phyloP scores from a whole-genome alignment of 1,284 basidiomycete species.

The Cystobasidium slooffiae region DNA sequence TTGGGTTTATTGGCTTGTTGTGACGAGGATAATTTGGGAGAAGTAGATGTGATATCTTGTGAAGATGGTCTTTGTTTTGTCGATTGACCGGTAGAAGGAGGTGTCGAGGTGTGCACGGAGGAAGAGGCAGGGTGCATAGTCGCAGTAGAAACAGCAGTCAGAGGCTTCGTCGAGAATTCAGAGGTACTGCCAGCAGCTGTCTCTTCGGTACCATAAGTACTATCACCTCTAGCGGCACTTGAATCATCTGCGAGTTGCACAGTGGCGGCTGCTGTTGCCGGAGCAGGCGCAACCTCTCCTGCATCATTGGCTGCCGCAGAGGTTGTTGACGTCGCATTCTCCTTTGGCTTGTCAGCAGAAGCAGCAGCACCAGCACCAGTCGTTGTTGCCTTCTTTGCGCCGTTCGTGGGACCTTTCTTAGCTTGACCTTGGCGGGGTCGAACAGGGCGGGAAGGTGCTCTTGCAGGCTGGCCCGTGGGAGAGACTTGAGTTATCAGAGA shows the following conservation, averaged over 20 bases:
- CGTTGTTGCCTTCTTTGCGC: slow-evolving; percentile 17
- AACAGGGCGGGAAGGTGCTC: slow-evolving; percentile 39
- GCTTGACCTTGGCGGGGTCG: slow-evolving; percentile 36
- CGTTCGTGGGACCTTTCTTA: not conserved
- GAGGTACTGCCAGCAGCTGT: slow-evolving; percentile 1
- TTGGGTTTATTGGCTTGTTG: slow-evolving; percentile 8
- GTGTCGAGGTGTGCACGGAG: not conserved
- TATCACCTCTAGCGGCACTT: not conserved
- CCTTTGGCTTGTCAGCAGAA: not conserved
- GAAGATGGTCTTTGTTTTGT: slow-evolving; percentile 16
- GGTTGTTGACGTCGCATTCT: too few relatives aligned
- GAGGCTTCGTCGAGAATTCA: slow-evolving; percentile 3
- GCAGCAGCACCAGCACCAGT: not conserved
- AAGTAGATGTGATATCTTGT: slow-evolving; percentile 14
- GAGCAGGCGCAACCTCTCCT: not conserved
- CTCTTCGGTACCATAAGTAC: slow-evolving; percentile 10
- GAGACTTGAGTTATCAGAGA: slow-evolving; percentile 46
- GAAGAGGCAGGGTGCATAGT: not conserved
- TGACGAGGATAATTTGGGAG: not conserved
- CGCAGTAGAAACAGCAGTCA: not conserved
- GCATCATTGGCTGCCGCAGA: too few relatives aligned
- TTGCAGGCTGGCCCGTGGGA: slow-evolving; percentile 43
- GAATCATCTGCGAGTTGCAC: slow-evolving; percentile 3
- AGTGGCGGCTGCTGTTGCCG: not conserved
- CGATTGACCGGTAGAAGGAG: slow-evolving; percentile 12